phyloP scores from a whole-genome alignment of 73 alveolate genomes.

The Paramecium primaurelia region DNA sequence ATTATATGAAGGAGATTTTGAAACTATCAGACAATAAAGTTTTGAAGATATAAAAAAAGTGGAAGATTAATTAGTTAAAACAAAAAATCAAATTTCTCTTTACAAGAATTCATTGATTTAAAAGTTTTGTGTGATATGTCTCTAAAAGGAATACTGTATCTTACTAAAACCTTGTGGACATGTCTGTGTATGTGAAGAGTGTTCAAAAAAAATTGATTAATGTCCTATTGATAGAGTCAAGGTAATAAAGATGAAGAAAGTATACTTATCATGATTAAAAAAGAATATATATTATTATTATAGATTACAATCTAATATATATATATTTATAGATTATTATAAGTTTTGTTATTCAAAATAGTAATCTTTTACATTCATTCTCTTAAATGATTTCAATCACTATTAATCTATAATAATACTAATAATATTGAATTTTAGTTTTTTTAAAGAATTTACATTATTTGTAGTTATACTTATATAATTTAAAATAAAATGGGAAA shows the following conservation, averaged over 20 bases:
- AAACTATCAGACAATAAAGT: neutral
- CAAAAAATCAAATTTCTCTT: neutral
- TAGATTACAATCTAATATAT: neutral
- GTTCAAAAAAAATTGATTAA: neutral
- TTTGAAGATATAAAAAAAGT: neutral
- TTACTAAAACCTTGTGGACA: conserved; percentile 37
- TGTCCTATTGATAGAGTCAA: conserved; percentile 31
- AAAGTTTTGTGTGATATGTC: conserved; percentile 35
- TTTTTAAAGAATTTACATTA: neutral
- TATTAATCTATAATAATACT: no score
- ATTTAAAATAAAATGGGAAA: conserved; percentile 22
- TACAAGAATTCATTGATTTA: neutral
- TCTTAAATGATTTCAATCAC: no score
- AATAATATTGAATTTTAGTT: neutral
- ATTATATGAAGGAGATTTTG: conserved; percentile 26
- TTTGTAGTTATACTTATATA: neutral
- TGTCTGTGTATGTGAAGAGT: conserved; percentile 28
- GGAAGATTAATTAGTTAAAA: neutral
- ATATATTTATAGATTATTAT: no score
- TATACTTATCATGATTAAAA: neutral
- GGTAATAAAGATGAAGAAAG: neutral
- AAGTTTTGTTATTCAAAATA: no score
- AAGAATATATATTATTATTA: neutral
- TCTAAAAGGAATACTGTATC: neutral
- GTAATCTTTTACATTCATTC: no score